Evolutionary conservation across 345 rosid species (phyloP).

Genomic region (Sisymbrium irio): DNA sequence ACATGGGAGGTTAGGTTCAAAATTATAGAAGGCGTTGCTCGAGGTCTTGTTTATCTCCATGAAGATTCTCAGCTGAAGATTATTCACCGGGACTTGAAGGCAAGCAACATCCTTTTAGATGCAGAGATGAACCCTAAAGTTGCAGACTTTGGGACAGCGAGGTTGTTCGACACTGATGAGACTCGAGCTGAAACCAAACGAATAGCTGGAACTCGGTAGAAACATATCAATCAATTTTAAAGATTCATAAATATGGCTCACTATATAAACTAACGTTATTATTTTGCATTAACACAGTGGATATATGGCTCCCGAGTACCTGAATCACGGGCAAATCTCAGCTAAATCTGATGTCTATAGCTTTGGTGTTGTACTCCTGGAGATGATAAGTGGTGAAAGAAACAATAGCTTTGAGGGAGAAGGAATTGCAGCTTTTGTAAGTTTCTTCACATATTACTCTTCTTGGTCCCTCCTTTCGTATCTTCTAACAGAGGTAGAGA

Average conservation of each 20-base stretch:
- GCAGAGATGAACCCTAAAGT: constrained; percentile 28
- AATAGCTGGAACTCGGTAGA: constrained; percentile 15
- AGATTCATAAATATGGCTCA: not conserved
- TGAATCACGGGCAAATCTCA: not conserved
- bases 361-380: not conserved
- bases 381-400: not conserved
- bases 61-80: constrained; percentile 26
- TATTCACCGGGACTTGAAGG: constrained; percentile 30
- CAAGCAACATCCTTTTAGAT: constrained; percentile 29
- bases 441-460: not conserved
- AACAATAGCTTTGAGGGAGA: not conserved
- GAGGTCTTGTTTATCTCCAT: constrained; percentile 32
- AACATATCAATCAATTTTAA: not conserved
- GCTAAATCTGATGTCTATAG: not conserved
- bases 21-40: constrained; percentile 33
- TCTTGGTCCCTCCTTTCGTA: not conserved
- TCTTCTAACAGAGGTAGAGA: not conserved
- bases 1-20: constrained; percentile 20
- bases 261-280: not conserved
- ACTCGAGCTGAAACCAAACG: constrained; percentile 25
- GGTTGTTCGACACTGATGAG: constrained; percentile 18
- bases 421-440: not conserved
- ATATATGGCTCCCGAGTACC: not conserved
- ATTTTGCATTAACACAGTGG: not conserved
- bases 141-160: constrained; percentile 36